Conservation (phyloP, 179 eudicot genomes). For the Actinidia polygama region DNA sequence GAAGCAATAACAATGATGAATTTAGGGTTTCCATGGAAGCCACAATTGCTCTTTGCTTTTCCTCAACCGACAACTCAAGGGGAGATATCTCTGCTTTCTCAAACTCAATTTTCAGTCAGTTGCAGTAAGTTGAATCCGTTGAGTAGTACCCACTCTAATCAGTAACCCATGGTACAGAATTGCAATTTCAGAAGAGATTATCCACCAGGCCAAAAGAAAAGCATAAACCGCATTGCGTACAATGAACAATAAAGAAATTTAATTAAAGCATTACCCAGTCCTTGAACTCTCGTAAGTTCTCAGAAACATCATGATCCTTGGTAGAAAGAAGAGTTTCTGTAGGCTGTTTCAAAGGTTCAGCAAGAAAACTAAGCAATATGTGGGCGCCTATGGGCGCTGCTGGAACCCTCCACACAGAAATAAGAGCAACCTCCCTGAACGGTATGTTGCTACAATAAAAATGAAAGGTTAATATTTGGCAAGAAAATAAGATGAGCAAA, state of each 20-base stretch:
- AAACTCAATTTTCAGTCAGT: conserved; percentile 81
- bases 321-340: conserved; percentile 50
- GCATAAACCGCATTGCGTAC: not conserved
- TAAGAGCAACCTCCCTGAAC: conserved; percentile 92
- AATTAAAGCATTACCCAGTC: conserved; percentile 66
- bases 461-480: conserved; percentile 7
- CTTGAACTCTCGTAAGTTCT: conserved; percentile 76
- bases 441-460: conserved; percentile 65
- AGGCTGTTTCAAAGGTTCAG: conserved; percentile 88
- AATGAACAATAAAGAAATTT: conserved; percentile 7
- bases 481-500: conserved; percentile 12
- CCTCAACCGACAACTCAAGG: conserved; percentile 69
- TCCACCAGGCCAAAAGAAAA: conserved; percentile 8
- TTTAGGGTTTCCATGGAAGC: conserved; percentile 73
- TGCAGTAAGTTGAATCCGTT: conserved; percentile 94
- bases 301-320: conserved; percentile 63
- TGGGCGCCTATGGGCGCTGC: conserved; percentile 90
- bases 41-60: conserved; percentile 58
- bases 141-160: conserved; percentile 83
- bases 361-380: conserved; percentile 89
- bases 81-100: conserved; percentile 70
- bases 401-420: conserved; percentile 98
- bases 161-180: conserved; percentile 5
- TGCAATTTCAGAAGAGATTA: not conserved
- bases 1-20: conserved; percentile 65